Evolutionary conservation across 2,329 filamentous ascomycete genomes (phyloP), one percentile per base, ranked within the genome.

Genomic region (Pleoardoris graminearum): DNA sequence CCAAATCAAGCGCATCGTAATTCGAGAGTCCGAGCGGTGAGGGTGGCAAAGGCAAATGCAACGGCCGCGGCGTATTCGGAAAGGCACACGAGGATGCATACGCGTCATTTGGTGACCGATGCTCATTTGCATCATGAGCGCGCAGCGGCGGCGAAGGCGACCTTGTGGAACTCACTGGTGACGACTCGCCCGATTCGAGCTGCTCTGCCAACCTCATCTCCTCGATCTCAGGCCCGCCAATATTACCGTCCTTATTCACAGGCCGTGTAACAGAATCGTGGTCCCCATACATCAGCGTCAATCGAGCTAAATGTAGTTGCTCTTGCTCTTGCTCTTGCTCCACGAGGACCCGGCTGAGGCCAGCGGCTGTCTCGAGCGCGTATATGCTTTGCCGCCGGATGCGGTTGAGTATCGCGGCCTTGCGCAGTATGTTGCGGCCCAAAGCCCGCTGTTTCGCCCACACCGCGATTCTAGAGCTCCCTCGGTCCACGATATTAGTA

Each of bases 401-500:
- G 8, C 81, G 72, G 62, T 90, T 90, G 68, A 88, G 77, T 51
- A 88, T 83, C 5, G 86, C 86, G 17, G 83, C 85, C 44, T 87
- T 85, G 21, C 85, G 77, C 12, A 89, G 75, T 22, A 84, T 74
- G n/a, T 81, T 79, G 11, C 71, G 66, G 25, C 79, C 75, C 16
- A 80, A 73, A 1, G 77, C 74, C 48, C 75, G 77, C 33, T 80
- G 78, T 48, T 74, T 77, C n/a, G 72, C 72, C 75, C 76, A 77
- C 10, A 79, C 65, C 1, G 76, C 70, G 50, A 78, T 75, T 58
- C 76, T 78, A 38, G 75, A 76, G 11, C 76, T 78, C 50, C 84
- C 85, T 22, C 85, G 81, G 68, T 86, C 83, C 47, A 86, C 78
- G 51, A 89, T 88, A 62, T 90, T 86, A 37, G 86, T 85, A 3